Base-by-base conservation (phyloP, 768 basidiomycete genomes). In the Termitomyces sp. region DNA sequence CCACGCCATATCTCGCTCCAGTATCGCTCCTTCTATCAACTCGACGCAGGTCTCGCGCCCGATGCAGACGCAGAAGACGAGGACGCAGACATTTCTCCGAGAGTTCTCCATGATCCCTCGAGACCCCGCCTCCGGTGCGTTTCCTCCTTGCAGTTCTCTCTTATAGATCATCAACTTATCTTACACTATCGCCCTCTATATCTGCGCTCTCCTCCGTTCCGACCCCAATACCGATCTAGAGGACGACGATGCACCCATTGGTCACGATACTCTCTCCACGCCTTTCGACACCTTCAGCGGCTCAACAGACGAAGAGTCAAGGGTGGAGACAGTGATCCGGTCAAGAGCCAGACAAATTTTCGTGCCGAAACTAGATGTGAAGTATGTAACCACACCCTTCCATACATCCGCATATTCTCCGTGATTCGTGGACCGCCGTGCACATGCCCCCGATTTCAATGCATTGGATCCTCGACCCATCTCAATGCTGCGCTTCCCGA, bases 1-100 rank as follows among this genome's bases (percentile, higher is more conserved):
- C 0, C 96, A 99, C 65, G 96, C 96, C 21, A 82, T 95, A 54
- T 92, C 94, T 0, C 86, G 93, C 44, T 79, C 81, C 2, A 82
- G 84, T 42, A 59, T 72, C 10, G 78, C 77, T 0, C 85, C 90
- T 6, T 87, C 85, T 97, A 94, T 68, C 96, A 99, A 64, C 81
- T 98, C 11, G 95, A 97, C 65, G 92, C 92, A 58, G 64, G 66
- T 54, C 71, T 72, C 19, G 73, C 68, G 10, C 66, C 65, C 54
- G 70, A 69, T 43, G 53, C 32, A 11, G 41, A 43, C 19, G 56
- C 25, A 8, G 66, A 62, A 2, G 63, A 66, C 16, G 71, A 73
- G 11, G 73, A 77, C 31, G 74, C 70, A 48, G 68, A 71, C 43
- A 63, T 65, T 9, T 7, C 86, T 95, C 84, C 79, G 89, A 53